A percentile compares a stretch with the other conserved stretches of the same genome.
Evolutionary conservation across 2,329 filamentous ascomycete species (phyloP).

Genomic region (Fusarium heterosporum): DNA sequence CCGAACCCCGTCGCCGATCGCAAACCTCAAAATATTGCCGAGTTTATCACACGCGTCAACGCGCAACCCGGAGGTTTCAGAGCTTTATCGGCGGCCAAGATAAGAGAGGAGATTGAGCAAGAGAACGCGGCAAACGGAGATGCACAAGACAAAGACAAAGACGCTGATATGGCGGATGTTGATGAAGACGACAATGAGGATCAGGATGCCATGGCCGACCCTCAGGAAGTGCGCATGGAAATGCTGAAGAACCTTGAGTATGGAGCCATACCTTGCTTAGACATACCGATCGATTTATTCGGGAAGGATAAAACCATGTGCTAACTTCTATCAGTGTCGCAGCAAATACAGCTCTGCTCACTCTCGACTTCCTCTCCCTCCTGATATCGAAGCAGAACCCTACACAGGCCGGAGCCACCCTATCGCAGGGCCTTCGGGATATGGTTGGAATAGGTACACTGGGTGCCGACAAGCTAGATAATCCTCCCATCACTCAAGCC

Average conservation of each 20-base stretch:
- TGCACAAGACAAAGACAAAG: conserved; percentile 59
- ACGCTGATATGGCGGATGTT: conserved; percentile 60
- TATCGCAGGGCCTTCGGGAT: conserved; percentile 77
- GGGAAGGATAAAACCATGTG: too few relatives aligned
- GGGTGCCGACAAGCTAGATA: conserved; percentile 72
- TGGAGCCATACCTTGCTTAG: conserved; percentile 32
- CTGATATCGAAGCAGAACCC: conserved; percentile 85
- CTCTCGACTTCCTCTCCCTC: conserved; percentile 85
- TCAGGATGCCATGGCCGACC: conserved; percentile 58
- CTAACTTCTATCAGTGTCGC: conserved; percentile 48
- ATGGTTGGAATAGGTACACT: conserved; percentile 80
- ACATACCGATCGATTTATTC: background rate
- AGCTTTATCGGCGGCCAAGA: conserved; percentile 77
- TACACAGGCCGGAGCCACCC: conserved; percentile 73
- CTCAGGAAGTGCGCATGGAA: conserved; percentile 65
- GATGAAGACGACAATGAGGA: conserved; percentile 57
- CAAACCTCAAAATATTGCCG: conserved; percentile 71
- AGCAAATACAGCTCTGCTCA: conserved; percentile 71
- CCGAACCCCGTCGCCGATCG: conserved; percentile 65
- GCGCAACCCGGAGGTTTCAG: conserved; percentile 84
- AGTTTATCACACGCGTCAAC: conserved; percentile 84
- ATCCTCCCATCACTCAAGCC: conserved; percentile 68
- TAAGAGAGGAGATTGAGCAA: conserved; percentile 74
- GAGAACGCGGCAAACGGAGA: conserved; percentile 56
- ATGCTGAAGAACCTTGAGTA: conserved; percentile 70